These are phyloP conservation scores for Termitomyces sp. DNA, from an alignment of 1,284 basidiomycete genomes.

Conservation along the genomic window DNA sequence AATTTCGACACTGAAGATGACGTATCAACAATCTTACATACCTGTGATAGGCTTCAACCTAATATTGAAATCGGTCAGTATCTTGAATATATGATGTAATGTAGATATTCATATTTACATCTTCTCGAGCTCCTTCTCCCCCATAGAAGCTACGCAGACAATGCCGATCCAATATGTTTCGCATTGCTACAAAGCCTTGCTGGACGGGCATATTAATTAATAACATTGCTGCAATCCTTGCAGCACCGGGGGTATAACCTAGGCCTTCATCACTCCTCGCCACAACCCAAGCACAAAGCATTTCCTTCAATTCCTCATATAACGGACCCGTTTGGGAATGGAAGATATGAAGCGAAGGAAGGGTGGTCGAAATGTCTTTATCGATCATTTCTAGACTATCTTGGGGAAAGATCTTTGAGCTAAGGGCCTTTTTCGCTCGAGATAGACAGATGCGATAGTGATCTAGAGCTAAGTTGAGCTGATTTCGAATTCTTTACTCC, in stretches of 20 bases:
- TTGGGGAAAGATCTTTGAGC: conserved; percentile 69
- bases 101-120: conserved; percentile 52
- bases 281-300: conserved; percentile 90
- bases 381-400: conserved; percentile 73
- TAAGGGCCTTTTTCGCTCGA: conserved; percentile 70
- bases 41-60: conserved; percentile 79
- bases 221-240: conserved; percentile 84
- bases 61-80: conserved; percentile 16
- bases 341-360: conserved; percentile 90
- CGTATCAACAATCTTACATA: conserved; percentile 26
- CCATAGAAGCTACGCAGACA: conserved; percentile 85
- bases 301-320: conserved; percentile 81
- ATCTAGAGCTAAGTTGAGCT: conserved; percentile 41
- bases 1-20: background rate
- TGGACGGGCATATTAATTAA: conserved; percentile 80
- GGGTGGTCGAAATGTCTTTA: conserved; percentile 71
- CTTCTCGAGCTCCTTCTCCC: conserved; percentile 62
- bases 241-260: conserved; percentile 67
- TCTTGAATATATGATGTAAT: conserved; percentile 6
- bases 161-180: conserved; percentile 86
- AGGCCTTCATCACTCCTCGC: conserved; percentile 84
- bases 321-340: conserved; percentile 74
- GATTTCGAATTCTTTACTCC: background rate
- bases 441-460: conserved; percentile 70
- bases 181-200: conserved; percentile 81